Evolutionary conservation across 1,284 basidiomycete genomes (phyloP), one percentile per base, ranked within the genome.

Genomic region (Leccinum pallidistipes): DNA sequence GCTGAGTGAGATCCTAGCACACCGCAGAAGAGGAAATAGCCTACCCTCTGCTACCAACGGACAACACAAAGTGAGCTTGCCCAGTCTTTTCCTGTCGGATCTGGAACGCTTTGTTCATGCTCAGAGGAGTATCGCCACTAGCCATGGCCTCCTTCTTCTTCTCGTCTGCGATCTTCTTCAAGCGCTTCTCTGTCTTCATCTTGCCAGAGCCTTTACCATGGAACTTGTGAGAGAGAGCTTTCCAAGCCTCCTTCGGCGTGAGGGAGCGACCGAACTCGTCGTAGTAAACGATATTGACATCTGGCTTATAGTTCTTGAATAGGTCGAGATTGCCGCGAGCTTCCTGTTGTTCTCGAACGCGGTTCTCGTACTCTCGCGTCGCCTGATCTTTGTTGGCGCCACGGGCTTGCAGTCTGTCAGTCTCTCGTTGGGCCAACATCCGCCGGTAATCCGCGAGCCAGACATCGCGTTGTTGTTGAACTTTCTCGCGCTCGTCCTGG

Each of bases 191-290:
- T 38, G 90, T 94, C 83, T 97, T 97, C 86, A 92, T 92, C 78
- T 90, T 91, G 5, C 95, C 95, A 1, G 89, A 91, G 1, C 93
- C 93, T 77, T 97, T 97, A 40, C 95, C 95, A 69, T 98, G 95
- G 85, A 97, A 97, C 72, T 94, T 92, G 77, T 98, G 95, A 57
- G 91, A 94, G 57, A 97, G 79, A 24, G 92, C 92, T 78, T 97
- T 97, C 95, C 95, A 97, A 12, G 95, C 95, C 78, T 99, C 97
- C 81, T 98, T 98, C 36, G 90, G 88, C 27, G 91, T 93, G 73
- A 98, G 81, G 64, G 83, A 76, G 21, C 95, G 83, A n/a, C 97
- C 97, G 73, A 94, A 94, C 76, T 97, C 95, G 75, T 99, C 97
- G 67, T 97, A 91, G 76, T 99, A 99, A 62, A 92, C 91, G 72